Percentiles rank a stretch among this genome's conserved stretches.
Evolutionary conservation across 192 early-diverging fungal species (phyloP).

Genomic region (Coemansia reversa): DNA sequence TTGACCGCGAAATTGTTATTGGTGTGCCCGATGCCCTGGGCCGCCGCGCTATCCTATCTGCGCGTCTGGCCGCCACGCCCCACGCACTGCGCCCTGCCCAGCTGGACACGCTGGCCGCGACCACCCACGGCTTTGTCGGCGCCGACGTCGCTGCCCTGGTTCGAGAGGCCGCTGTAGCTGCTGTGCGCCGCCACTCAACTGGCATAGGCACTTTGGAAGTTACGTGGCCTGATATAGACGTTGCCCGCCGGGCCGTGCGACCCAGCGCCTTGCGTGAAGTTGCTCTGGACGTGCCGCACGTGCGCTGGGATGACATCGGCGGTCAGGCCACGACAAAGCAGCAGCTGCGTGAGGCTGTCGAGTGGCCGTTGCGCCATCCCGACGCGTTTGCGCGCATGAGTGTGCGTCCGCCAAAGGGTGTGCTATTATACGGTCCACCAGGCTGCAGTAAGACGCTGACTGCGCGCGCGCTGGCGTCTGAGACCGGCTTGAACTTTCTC

Average conservation of each 20-base stretch:
- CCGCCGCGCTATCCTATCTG: conserved; percentile 71
- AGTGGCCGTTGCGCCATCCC: conserved; percentile 97
- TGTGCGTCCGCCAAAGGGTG: conserved; percentile 94
- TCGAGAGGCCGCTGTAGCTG: conserved; percentile 82
- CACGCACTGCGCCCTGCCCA: conserved; percentile 63
- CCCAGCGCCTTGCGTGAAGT: conserved; percentile 57
- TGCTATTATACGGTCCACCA: conserved; percentile 96
- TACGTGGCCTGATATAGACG: conserved; percentile 4
- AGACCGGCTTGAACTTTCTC: conserved; percentile 94
- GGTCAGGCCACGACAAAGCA: conserved; percentile 91
- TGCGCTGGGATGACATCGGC: conserved; percentile 91
- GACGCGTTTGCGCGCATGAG: conserved; percentile 85
- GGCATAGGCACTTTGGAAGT: neutral
- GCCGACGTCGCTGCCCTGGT: conserved; percentile 88
- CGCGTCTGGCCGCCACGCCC: conserved; percentile 67
- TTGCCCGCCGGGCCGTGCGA: conserved; percentile 18
- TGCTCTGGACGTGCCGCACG: conserved; percentile 88
- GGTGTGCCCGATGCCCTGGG: conserved; percentile 75
- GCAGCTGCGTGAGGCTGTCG: conserved; percentile 89
- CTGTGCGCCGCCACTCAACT: conserved; percentile 54
- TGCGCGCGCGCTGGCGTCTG: conserved; percentile 96
- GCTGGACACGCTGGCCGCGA: conserved; percentile 59
- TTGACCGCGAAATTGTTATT: conserved; percentile 96
- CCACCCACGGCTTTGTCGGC: conserved; percentile 94
- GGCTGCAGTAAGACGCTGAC: conserved; percentile 98